Evolutionary conservation across 495 filamentous ascomycete genomes (phyloP), one percentile per base, ranked within the genome.

Genomic region (Aspergillus nidulans): DNA sequence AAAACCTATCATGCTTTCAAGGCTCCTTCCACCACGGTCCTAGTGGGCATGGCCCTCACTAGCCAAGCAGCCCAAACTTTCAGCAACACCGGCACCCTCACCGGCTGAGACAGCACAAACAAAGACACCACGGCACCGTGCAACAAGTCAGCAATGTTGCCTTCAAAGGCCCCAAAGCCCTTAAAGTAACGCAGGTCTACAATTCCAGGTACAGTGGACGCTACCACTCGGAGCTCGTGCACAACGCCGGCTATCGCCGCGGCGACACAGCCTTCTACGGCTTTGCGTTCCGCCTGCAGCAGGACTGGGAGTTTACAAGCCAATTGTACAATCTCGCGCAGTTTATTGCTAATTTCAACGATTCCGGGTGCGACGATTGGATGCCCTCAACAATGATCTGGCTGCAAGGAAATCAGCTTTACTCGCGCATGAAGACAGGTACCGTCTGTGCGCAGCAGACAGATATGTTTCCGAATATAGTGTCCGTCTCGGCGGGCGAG

Each of bases 301-400:
- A 75, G 3, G 30, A 66, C 61, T 83, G 80, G 80, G 63, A 82
- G 54, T 77, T 77, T 59, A 49, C 73, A 19, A 66, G 70, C 0
- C 78, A 82, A 59, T 66, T 56, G 23, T 83, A 75, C 63, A 80
- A 81, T 59, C 52, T 82, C 41, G 78, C 74, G 0, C 80, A 83
- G 55, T 83, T 81, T 64, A 83, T 83, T 57, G 77, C 77, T 52
- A 68, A 81, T 55, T 80, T 81, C 59, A 60, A 59, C 1, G 69
- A 76, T 52, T 67, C 71, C 4, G 65, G 68, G 21, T 80, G 79
- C 50, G 79, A 81, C 43, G 70, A 71, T 28, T 83, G 62, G 51
- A 80, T 81, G 77, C 80, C 80, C 0, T 70, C 69, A n/a, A 76
- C 68, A 32, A 80, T 83, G 80, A 63, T 83, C 24, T 80, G 75